These are phyloP conservation scores for Neurospora sp. DNA, from an alignment of 495 filamentous ascomycete species.

Conservation along the genomic window DNA sequence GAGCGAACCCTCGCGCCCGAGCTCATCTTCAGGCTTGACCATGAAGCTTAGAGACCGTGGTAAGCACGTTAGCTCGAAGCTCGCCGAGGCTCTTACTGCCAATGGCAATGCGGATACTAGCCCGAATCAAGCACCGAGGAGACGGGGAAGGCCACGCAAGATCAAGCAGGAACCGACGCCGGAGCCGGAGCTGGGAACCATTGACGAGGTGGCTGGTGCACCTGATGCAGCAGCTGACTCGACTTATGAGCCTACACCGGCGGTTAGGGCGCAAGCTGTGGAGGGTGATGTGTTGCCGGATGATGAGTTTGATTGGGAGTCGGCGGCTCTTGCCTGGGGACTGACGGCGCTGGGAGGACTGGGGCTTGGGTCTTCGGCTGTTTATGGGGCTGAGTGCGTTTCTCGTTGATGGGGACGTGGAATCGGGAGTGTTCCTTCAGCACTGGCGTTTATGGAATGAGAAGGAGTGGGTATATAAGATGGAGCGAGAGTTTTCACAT, in stretches of 20 bases:
- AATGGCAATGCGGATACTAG: neutral
- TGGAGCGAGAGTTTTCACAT: neutral
- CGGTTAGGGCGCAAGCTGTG: conserved; percentile 8
- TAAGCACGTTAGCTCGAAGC: neutral
- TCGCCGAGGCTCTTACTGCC: neutral
- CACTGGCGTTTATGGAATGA: neutral
- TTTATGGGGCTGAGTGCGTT: conserved; percentile 35
- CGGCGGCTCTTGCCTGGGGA: conserved; percentile 34
- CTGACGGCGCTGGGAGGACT: conserved; percentile 31
- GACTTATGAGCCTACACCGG: conserved; percentile 21
- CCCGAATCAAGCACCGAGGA: conserved; percentile 7
- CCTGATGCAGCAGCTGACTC: conserved; percentile 7
- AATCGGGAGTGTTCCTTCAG: neutral
- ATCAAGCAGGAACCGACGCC: conserved; percentile 15
- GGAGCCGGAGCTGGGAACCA: conserved; percentile 11
- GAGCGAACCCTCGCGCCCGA: neutral
- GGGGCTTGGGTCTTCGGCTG: conserved; percentile 28
- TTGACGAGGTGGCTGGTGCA: conserved; percentile 4
- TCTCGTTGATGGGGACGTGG: conserved; percentile 17
- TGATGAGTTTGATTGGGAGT: conserved; percentile 36
- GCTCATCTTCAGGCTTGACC: neutral
- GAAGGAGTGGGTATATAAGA: neutral
- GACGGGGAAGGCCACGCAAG: conserved; percentile 20
- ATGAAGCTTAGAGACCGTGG: neutral
- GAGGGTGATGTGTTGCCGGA: conserved; percentile 24